Base-by-base conservation (phyloP, 768 basidiomycete species). In the Suillus sp. region DNA sequence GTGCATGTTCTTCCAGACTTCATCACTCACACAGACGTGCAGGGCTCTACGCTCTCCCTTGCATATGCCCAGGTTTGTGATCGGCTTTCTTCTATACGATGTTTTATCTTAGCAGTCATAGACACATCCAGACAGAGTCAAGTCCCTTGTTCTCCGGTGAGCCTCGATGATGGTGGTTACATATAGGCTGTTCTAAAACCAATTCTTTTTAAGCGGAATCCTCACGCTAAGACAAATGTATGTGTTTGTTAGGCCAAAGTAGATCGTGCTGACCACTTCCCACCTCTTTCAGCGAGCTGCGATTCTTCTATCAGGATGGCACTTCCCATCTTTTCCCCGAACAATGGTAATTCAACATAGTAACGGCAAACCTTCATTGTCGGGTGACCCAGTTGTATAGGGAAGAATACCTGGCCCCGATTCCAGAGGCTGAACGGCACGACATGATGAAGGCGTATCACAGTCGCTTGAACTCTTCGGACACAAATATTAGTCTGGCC, bases 301-400 rank as follows among this genome's bases (percentile, higher is more conserved):
- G 84, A 22, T 98, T 95, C 80, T 96, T 97, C 80, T 97, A 96
- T 75, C 94, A 95, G 78, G 85, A 91, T 2, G 93, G 93, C 16
- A 78, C 92, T 13, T 89, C 88, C 5, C 87, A 90, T 72, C 74
- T 93, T 35, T 95, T 94, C 81, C 92, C 93, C 0, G 91, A 94
- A 76, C 92, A 93, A 67, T 96, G 93, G 93, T 92, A 68, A 77
- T 64, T 43, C 20, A 53, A 54, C 16, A 56, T 20, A 32, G n/a
- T 42, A 18, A 38, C 25, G 27, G 50, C n/a, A 35, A 53, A 34
- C 14, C 35, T 45, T 59, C 51, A 51, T 42, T 61, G 35, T 10
- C 59, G 4, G 64, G 47, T 59, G 51, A 56, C 43, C 48, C 14
- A 37, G 57, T 38, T 42, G 40, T 40, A 25, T 62, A 96, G 95